Percentiles rank a stretch among this genome's conserved stretches.
phyloP scores from a whole-genome alignment of 495 filamentous ascomycete species.

The Aspergillus panamensis region DNA sequence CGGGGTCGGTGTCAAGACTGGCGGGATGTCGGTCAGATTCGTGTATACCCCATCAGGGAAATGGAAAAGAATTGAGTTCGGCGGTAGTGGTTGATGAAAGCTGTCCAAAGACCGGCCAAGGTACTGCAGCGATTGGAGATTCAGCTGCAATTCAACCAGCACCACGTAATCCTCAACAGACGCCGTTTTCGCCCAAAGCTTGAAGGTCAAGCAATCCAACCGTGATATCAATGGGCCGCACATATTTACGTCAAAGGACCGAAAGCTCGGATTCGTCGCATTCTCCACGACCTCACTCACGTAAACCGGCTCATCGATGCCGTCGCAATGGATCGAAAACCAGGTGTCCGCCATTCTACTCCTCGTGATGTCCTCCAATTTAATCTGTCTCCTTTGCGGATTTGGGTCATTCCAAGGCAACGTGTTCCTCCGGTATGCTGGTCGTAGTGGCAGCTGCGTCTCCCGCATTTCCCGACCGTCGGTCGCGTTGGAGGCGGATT shows the following conservation, averaged over 20 bases:
- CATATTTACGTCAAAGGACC: conserved; percentile 73
- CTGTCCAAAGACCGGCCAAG: conserved; percentile 73
- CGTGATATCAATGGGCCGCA: conserved; percentile 65
- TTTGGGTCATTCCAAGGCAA: conserved; percentile 64
- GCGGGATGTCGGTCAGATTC: conserved; percentile 57
- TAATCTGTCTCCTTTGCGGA: conserved; percentile 66
- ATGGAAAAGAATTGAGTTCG: conserved; percentile 84
- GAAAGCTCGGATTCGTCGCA: conserved; percentile 87
- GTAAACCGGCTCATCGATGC: conserved; percentile 70
- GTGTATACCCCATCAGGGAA: conserved; percentile 89
- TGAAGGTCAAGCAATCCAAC: conserved; percentile 59
- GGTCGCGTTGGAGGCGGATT: conserved; percentile 27
- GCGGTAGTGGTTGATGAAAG: conserved; percentile 71
- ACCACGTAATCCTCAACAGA: conserved; percentile 56
- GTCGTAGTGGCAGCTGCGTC: conserved; percentile 27
- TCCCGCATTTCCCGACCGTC: conserved; percentile 22
- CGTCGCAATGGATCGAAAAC: conserved; percentile 76
- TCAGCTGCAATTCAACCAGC: conserved; percentile 68
- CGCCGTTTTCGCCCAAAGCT: conserved; percentile 70
- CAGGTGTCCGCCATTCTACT: conserved; percentile 80
- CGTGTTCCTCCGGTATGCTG: conserved; percentile 62
- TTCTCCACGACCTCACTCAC: conserved; percentile 79
- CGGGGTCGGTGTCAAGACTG: conserved; percentile 33
- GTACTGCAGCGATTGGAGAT: conserved; percentile 71
- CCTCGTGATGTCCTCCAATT: conserved; percentile 67